A percentile compares a stretch with the other conserved stretches of the same genome.
These are phyloP conservation scores for Dillenia suffruticosa DNA, from an alignment of 164 flowering plant genomes.

Conservation along the genomic window DNA sequence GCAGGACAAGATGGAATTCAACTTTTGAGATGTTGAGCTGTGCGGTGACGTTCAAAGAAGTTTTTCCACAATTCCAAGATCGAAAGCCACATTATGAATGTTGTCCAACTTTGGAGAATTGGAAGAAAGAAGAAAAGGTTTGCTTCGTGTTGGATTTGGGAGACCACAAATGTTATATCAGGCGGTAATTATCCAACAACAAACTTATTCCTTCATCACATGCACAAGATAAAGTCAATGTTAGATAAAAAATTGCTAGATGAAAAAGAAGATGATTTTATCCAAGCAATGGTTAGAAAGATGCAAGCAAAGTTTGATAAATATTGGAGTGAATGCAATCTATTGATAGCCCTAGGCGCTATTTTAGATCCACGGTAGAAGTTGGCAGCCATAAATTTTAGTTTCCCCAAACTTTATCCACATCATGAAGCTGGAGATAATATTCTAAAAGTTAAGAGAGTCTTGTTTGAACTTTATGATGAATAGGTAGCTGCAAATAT, in stretches of 20 bases:
- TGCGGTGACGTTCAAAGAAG: not conserved
- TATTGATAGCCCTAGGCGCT: slow-evolving; percentile 6
- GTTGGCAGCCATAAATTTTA: not conserved
- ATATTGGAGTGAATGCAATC: slow-evolving; percentile 10
- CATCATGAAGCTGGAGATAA: not conserved
- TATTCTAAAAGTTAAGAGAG: not conserved
- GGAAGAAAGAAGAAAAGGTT: slow-evolving; percentile 6
- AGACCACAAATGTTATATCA: slow-evolving; percentile 7
- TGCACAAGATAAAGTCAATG: slow-evolving; percentile 1
- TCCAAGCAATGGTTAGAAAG: not conserved
- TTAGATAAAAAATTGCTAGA: not conserved
- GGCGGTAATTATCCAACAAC: slow-evolving; percentile 5
- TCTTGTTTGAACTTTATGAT: slow-evolving; percentile 2
- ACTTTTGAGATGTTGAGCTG: slow-evolving; percentile 6
- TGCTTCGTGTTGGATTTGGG: not conserved
- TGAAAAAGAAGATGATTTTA: not conserved
- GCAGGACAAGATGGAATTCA: slow-evolving; percentile 2
- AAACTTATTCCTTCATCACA: slow-evolving; percentile 7
- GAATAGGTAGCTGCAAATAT: not conserved
- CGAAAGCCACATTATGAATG: not conserved
- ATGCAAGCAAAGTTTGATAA: slow-evolving; percentile 12
- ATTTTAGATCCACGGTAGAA: slow-evolving; percentile 2
- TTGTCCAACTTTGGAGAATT: slow-evolving; percentile 1
- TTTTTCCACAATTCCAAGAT: not conserved
- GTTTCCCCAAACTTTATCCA: not conserved